Base-by-base conservation (phyloP, 1,284 basidiomycete genomes). In the Bondarzewia mesenterica region DNA sequence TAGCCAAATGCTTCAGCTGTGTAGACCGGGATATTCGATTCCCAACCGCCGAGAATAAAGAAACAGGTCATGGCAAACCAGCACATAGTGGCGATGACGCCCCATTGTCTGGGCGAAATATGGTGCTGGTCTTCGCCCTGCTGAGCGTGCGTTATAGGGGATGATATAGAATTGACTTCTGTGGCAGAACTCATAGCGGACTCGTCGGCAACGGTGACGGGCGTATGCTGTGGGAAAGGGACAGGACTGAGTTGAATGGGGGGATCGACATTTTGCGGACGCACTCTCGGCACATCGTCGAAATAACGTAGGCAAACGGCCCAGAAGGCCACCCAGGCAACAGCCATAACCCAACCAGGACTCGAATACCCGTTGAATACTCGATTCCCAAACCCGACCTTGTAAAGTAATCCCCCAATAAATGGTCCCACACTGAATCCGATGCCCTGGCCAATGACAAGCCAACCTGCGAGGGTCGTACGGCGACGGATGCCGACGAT, bases 31-130 rank as follows among this genome's bases (percentile, higher is more conserved):
- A 85, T 74, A 61, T 84, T 85, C 38, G 78, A 69, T 58, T 86
- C 82, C 82, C 82, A 85, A 18, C 76, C 75, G 14, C 80, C 82
- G 44, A 86, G 74, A 58, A 84, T 72, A 64, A 84, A 82, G 69
- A 85, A 86, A 60, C 76, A 82, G 12, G 78, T 74, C 80, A 85
- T 84, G 36, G 82, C 74, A 55, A 77, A 80, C 78, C 81, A 85
- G 58, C 78, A 82, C 80, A 85, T 85, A 57, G 75, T 80, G 29
- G 66, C 55, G 14, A 78, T 70, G 37, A 81, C 77, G 16, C 77
- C 80, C 62, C 62, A 67, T 51, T 67, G 65, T 2, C 52, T 49
- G 4, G 45, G 45, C 2, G 51, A 44, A 22, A 47, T 36, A 20
- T 12, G 15, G 7, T 18, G 39, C 7, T n/a, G n/a, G n/a, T n/a